A percentile compares a stretch with the other conserved stretches of the same genome.
Evolutionary conservation across 352 stramenopile genomes (phyloP).

Genomic region (Globisporangium sylvaticum): DNA sequence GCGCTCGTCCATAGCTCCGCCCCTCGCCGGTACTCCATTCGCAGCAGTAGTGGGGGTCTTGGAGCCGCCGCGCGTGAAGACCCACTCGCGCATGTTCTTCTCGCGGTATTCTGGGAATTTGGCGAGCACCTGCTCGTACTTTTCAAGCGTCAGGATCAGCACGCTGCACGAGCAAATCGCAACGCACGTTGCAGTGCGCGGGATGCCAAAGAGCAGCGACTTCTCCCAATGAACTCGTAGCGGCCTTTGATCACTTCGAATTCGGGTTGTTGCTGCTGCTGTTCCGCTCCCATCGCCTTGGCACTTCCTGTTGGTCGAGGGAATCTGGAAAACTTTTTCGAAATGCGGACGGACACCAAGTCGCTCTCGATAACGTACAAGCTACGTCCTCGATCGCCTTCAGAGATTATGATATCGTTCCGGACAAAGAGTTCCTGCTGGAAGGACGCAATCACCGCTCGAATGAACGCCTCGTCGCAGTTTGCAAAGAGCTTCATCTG

Average conservation of each 20-base stretch:
- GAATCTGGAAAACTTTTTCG: constrained; percentile 11
- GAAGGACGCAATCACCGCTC: constrained; percentile 52
- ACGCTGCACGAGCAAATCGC: constrained; percentile 37
- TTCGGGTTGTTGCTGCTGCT: background rate
- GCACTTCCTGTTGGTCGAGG: background rate
- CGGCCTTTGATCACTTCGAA: constrained; percentile 31
- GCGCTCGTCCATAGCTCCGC: background rate
- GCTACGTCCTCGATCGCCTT: constrained; percentile 50
- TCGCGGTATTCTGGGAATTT: constrained; percentile 43
- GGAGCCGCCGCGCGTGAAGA: constrained; percentile 17
- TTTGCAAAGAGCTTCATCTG: constrained; percentile 55
- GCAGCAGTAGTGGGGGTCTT: background rate
- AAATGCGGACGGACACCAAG: constrained; percentile 24
- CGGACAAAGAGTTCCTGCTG: constrained; percentile 73
- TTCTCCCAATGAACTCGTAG: constrained; percentile 48
- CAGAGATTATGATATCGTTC: constrained; percentile 71
- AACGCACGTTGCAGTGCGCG: constrained; percentile 36
- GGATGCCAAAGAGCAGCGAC: constrained; percentile 37
- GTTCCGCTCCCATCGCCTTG: background rate
- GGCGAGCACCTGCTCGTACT: constrained; percentile 39
- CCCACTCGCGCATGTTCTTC: constrained; percentile 43
- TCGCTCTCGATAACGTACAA: constrained; percentile 70
- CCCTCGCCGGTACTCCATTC: background rate
- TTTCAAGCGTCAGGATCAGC: constrained; percentile 40
- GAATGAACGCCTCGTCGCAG: constrained; percentile 58